Conservation (phyloP, 2,329 filamentous ascomycete genomes). For the Fusarium concolor region DNA sequence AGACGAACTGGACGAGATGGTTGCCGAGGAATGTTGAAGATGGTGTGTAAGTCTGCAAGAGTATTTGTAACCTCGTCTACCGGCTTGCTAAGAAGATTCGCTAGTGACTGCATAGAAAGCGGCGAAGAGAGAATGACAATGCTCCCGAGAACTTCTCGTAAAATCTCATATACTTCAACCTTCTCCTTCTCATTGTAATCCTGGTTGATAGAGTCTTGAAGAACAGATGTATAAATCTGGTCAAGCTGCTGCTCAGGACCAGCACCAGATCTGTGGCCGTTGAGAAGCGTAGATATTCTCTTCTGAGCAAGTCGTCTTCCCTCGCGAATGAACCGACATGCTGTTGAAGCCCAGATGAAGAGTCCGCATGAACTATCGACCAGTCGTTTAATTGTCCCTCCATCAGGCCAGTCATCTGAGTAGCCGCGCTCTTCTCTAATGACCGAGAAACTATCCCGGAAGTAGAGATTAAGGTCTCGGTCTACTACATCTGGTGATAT, state of each 20-base stretch:
- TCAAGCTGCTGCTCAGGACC: background rate
- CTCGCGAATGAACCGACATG: background rate
- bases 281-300: background rate
- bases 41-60: background rate
- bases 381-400: background rate
- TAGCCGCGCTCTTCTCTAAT: background rate
- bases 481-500: background rate
- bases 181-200: background rate
- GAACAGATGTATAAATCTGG: background rate
- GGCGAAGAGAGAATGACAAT: background rate
- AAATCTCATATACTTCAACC: background rate
- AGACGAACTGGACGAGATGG: background rate
- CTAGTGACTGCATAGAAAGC: background rate
- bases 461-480: background rate
- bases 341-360: background rate
- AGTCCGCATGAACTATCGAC: background rate
- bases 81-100: background rate
- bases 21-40: background rate
- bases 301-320: background rate
- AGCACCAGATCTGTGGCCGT: background rate
- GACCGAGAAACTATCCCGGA: background rate
- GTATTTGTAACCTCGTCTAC: background rate
- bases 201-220: background rate
- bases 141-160: background rate
- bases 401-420: background rate